These are phyloP conservation scores for Westerdykella aurantiaca DNA, from an alignment of 2,329 filamentous ascomycete genomes.

Conservation along the genomic window DNA sequence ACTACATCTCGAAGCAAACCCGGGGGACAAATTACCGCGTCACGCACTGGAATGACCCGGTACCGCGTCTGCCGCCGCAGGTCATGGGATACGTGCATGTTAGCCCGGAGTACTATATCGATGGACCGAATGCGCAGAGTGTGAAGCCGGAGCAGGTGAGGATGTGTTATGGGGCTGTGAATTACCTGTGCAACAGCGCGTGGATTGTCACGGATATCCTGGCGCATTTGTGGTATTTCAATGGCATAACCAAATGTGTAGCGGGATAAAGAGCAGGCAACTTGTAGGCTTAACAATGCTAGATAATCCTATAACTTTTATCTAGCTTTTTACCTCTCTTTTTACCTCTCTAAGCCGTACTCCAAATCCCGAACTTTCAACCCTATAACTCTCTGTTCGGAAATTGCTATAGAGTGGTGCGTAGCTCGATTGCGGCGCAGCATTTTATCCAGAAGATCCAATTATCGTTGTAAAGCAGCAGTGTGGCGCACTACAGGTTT, in stretches of 20 bases:
- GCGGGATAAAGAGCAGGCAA: too few relatives aligned
- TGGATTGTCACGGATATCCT: slow-evolving; percentile 25
- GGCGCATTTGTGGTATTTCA: slow-evolving; percentile 37
- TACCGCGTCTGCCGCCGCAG: slow-evolving; percentile 60
- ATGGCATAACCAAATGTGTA: slow-evolving; percentile 11
- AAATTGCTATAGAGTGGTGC: too few relatives aligned
- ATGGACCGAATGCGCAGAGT: slow-evolving; percentile 13
- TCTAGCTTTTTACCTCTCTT: too few relatives aligned
- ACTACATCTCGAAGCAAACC: slow-evolving; percentile 51
- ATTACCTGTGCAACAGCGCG: slow-evolving; percentile 25
- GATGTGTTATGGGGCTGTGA: slow-evolving; percentile 18
- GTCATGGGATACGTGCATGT: slow-evolving; percentile 59
- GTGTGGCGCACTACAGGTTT: too few relatives aligned
- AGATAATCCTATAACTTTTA: too few relatives aligned
- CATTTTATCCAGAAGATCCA: too few relatives aligned
- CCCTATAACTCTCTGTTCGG: too few relatives aligned
- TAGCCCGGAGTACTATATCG: slow-evolving; percentile 59
- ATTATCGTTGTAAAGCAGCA: too few relatives aligned
- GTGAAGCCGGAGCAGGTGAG: slow-evolving; percentile 21
- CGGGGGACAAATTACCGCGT: slow-evolving; percentile 54
- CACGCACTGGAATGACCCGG: slow-evolving; percentile 62
- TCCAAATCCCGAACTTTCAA: too few relatives aligned
- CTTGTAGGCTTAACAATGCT: too few relatives aligned
- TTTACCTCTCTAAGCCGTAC: too few relatives aligned
- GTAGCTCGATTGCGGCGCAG: too few relatives aligned